Evolutionary conservation across 345 rosid genomes (phyloP), one percentile per base, ranked within the genome.

Genomic region (Raphanus raphanistrum): DNA sequence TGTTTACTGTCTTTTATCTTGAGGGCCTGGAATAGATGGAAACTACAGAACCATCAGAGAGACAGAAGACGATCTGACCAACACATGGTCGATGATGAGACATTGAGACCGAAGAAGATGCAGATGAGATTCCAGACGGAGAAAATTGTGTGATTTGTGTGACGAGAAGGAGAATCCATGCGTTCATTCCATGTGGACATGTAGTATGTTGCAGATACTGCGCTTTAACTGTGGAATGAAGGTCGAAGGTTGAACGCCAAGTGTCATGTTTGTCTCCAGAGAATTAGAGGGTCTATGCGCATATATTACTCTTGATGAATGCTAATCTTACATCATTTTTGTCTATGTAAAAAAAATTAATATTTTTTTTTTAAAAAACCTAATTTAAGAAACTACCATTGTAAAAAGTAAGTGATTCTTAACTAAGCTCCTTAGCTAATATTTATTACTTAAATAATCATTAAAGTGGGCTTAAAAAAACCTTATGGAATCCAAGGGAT

Each of bases 181-280:
- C 93, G 4, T 95, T 95, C 64, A 76, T 86, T 70, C 99, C 99
- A 6, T 95, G 99, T 26, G 97, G 99, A 28, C 99, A 95, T 82
- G 77, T 92, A 8, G 98, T 88, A 45, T 92, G 99, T 81, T 95
- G 99, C 84, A 90, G 86, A 73, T 84, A 50, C 60, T 95, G 99
- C 54, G 97, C 97, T 7, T 63, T 84, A 70, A 83, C 90, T 1
- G 87, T 95, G 33, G 97, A 88, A 76, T n/a, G n/a, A n/a, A n/a
- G n/a, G n/a, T n/a, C 84, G 90, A 1, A 90, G 82, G 65, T 36
- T 33, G 43, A 60, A 81, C 31, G 96, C 93, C 0, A 92, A 85
- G 76, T 95, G 98, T 59, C 98, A 98, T 60, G 89, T 92, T 69
- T 95, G 99, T 82, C 86, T 93, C 50, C 92, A 89, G 86, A 28